A percentile compares a stretch with the other conserved stretches of the same genome.
These are phyloP conservation scores for Gamsiella multidivaricata DNA, from an alignment of 192 early-diverging fungal species.

Conservation along the genomic window DNA sequence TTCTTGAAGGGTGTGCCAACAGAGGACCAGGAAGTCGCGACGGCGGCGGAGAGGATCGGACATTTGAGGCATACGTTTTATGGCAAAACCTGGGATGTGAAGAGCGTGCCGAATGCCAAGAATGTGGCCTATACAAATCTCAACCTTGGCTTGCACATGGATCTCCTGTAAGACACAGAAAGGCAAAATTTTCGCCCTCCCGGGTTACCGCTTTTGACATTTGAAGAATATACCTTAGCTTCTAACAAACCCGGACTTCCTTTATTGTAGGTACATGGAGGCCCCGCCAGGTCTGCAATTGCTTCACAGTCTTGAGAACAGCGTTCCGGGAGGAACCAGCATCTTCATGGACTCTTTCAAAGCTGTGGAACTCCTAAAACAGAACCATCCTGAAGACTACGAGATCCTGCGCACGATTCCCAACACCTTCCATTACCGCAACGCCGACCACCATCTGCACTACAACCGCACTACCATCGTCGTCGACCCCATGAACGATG, in stretches of 20 bases:
- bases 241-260: neutral
- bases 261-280: conserved; percentile 74
- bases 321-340: conserved; percentile 76
- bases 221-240: neutral
- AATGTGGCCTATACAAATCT: conserved; percentile 90
- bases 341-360: conserved; percentile 82
- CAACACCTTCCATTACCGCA: conserved; percentile 84
- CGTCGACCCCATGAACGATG: conserved; percentile 46
- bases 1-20: conserved; percentile 75
- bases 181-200: neutral
- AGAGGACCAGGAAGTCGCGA: conserved; percentile 65
- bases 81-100: conserved; percentile 82
- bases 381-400: conserved; percentile 68
- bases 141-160: conserved; percentile 87
- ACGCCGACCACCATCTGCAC: conserved; percentile 79
- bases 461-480: conserved; percentile 76
- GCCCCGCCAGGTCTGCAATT: conserved; percentile 84
- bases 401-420: conserved; percentile 65
- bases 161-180: conserved; percentile 74
- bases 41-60: conserved; percentile 74
- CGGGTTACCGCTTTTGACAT: no score
- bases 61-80: conserved; percentile 80
- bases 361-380: conserved; percentile 71
- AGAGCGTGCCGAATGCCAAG: conserved; percentile 75
- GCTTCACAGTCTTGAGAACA: conserved; percentile 81